Evolutionary conservation across 805 yeast species (phyloP), one percentile per base, ranked within the genome.

Genomic region (Candida nonsorbophila): DNA sequence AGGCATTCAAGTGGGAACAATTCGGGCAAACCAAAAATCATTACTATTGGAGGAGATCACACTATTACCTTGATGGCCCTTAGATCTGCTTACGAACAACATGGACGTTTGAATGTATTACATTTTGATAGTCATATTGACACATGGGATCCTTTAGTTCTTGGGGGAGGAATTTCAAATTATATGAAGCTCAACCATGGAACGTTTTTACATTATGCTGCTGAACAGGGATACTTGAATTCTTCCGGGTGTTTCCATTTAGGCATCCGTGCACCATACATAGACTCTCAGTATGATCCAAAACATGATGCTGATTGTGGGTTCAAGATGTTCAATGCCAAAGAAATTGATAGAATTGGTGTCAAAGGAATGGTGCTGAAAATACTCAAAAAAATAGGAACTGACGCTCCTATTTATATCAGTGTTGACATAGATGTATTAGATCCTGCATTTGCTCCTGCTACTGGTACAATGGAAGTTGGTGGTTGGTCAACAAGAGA

Each of bases 81-180:
- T 19, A 63, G 62, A 35, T 62, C 77, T 8, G 74, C 73, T 2
- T 69, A 57, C 37, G 79, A 74, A 40, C 54, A 60, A 16, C 61
- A 49, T 33, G 74, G 72, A 1, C 55, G 58, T 20, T 31, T 75
- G 6, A 65, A 73, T 4, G 76, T 75, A n/a, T 49, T 75, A 11
- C 82, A 78, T 46, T 78, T 78, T 38, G 85, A 78, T 46, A 67
- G 80, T 15, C 86, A 79, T 49, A 65, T 79, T 24, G 86, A 79
- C 52, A 78, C 85, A 2, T 79, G 84, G 81, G 67, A 70, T 39
- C 86, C 86, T 4, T 50, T 60, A 29, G 69, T 66, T 12, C 57
- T 77, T 20, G 84, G 84, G 7, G 85, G 84, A 4, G 79, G 75
- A 5, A 51, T 77, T 14, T 58, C 79, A 8, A 62, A 70, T 39